Percentiles rank a stretch among this genome's conserved stretches.
Conservation (phyloP, 805 yeast genomes). For the Starmerella stellata region DNA sequence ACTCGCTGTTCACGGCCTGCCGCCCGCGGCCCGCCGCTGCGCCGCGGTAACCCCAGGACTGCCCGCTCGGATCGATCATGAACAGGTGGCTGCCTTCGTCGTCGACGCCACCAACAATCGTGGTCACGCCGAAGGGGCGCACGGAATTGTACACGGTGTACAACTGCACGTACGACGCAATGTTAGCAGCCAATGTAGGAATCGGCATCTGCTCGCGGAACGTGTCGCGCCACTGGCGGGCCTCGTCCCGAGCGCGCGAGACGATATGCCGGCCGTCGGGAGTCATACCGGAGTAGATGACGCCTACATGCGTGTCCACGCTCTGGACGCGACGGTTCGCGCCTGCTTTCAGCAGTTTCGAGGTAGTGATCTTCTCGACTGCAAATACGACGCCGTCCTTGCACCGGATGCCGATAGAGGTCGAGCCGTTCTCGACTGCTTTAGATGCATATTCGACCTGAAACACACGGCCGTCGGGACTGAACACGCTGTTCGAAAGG, state of each 20-base stretch:
- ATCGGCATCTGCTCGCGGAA: constrained; percentile 65
- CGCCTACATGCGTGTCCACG: constrained; percentile 83
- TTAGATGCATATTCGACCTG: constrained; percentile 96
- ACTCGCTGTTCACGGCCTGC: constrained; percentile 91
- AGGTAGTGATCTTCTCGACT: constrained; percentile 77
- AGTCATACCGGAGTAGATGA: constrained; percentile 81
- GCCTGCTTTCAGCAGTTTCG: constrained; percentile 75
- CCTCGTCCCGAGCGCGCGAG: constrained; percentile 81
- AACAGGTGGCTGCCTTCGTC: constrained; percentile 70
- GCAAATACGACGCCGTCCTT: constrained; percentile 93
- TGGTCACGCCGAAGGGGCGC: constrained; percentile 88
- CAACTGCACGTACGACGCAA: constrained; percentile 85
- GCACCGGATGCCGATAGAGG: constrained; percentile 82
- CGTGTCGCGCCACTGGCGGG: constrained; percentile 52
- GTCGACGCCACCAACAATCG: constrained; percentile 88
- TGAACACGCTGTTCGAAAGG: constrained; percentile 87
- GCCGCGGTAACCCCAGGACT: constrained; percentile 93
- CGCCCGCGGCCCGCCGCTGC: constrained; percentile 98
- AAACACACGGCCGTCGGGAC: constrained; percentile 48
- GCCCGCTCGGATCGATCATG: constrained; percentile 95
- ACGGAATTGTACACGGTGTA: constrained; percentile 92
- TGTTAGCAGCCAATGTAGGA: constrained; percentile 65
- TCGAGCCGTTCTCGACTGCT: constrained; percentile 95
- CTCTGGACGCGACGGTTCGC: constrained; percentile 83
- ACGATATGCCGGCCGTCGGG: constrained; percentile 96